Evolutionary conservation across 805 yeast genomes (phyloP).

Genomic region (Ogataea trehalophila): DNA sequence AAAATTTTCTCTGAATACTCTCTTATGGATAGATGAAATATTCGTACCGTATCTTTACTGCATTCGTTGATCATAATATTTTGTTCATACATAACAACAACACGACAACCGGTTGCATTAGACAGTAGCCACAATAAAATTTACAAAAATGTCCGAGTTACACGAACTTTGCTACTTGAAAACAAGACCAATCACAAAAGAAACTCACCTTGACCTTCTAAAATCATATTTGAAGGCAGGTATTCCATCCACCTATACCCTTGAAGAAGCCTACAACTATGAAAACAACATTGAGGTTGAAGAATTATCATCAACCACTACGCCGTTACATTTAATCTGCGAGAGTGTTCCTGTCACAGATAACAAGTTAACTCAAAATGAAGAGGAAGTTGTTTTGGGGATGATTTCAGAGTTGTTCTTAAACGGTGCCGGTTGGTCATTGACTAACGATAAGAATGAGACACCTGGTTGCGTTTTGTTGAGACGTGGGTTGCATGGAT

Average conservation of each 20-base stretch:
- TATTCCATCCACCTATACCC: slow-evolving; percentile 77
- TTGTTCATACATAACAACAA: too few species aligned
- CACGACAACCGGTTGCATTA: neutral
- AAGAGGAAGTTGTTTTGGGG: slow-evolving; percentile 39
- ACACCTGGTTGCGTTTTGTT: slow-evolving; percentile 83
- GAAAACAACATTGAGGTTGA: slow-evolving; percentile 36
- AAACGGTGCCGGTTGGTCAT: slow-evolving; percentile 91
- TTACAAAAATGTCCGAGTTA: slow-evolving; percentile 54
- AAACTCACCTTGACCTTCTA: slow-evolving; percentile 39
- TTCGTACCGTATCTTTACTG: too few species aligned
- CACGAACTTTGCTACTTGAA: slow-evolving; percentile 57
- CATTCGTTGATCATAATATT: too few species aligned
- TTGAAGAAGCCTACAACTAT: slow-evolving; percentile 67
- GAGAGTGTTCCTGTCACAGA: slow-evolving; percentile 43
- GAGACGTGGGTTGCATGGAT: slow-evolving; percentile 40
- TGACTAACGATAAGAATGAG: slow-evolving; percentile 61
- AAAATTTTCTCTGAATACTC: too few species aligned
- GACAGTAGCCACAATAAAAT: neutral
- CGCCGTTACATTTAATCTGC: slow-evolving; percentile 72
- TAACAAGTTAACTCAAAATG: slow-evolving; percentile 27
- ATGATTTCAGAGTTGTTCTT: slow-evolving; percentile 68
- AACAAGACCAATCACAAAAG: slow-evolving; percentile 46
- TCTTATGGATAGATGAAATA: too few species aligned
- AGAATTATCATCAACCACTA: slow-evolving; percentile 48
- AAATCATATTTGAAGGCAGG: slow-evolving; percentile 51